phyloP scores from a whole-genome alignment of 2,329 filamentous ascomycete species.

The Ramichloridium luteum region DNA sequence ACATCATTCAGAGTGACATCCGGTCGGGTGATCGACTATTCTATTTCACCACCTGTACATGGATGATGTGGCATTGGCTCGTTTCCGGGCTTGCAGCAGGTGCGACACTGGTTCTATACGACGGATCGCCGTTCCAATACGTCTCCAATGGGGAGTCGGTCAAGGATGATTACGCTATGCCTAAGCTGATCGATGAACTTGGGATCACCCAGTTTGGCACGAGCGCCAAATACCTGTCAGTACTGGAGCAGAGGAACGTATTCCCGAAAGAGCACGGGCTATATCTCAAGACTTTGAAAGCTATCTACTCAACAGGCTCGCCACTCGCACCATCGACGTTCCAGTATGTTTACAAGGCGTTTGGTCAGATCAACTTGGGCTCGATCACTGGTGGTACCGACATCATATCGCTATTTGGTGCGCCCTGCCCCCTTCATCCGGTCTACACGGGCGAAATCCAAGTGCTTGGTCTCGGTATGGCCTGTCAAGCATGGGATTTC shows the following conservation, averaged over 20 bases:
- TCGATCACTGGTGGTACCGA: conserved; percentile 95
- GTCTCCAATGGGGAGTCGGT: conserved; percentile 37
- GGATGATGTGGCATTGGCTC: conserved; percentile 99
- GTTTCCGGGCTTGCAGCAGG: conserved; percentile 75
- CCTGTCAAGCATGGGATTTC: conserved; percentile 37
- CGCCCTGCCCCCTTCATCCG: conserved; percentile 50
- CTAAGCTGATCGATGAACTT: conserved; percentile 66
- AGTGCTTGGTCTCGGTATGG: conserved; percentile 38
- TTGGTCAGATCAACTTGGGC: conserved; percentile 75
- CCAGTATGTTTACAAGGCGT: conserved; percentile 72
- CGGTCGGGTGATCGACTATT: conserved; percentile 61
- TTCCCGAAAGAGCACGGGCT: conserved; percentile 48
- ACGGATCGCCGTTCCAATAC: conserved; percentile 72
- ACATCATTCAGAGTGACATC: conserved; percentile 75
- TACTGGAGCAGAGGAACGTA: conserved; percentile 69
- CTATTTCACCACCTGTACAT: conserved; percentile 89
- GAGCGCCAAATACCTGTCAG: conserved; percentile 81
- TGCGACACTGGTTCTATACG: conserved; percentile 74
- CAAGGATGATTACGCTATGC: conserved; percentile 68
- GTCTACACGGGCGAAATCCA: conserved; percentile 41
- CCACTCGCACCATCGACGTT: conserved; percentile 90
- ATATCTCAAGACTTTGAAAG: conserved; percentile 48
- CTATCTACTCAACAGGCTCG: conserved; percentile 89
- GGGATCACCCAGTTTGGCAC: conserved; percentile 89
- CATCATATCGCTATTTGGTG: conserved; percentile 89